Conservation (phyloP, 305 asterid genomes). For the Rubia tinctorum region DNA sequence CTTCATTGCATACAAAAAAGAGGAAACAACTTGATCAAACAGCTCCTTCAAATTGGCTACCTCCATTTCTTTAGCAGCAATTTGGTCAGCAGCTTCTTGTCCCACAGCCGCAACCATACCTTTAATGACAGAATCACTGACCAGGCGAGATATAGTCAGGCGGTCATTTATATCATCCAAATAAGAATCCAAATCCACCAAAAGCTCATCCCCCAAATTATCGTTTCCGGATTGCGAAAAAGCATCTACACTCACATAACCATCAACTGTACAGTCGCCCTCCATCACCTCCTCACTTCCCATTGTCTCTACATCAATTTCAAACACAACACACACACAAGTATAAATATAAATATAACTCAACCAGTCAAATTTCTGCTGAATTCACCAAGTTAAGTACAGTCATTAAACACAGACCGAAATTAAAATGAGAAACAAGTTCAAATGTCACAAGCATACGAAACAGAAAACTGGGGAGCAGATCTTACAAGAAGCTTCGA, state of each 20-base stretch:
- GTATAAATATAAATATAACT: background rate
- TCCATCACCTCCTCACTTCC: slow-evolving; percentile 37
- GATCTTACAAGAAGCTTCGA: background rate
- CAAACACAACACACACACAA: background rate
- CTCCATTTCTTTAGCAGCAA: slow-evolving; percentile 62
- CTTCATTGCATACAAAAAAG: slow-evolving; percentile 12
- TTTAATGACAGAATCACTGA: slow-evolving; percentile 76
- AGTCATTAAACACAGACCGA: background rate
- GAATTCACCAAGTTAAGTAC: slow-evolving; percentile 3
- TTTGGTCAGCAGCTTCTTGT: slow-evolving; percentile 60
- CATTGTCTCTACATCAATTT: slow-evolving; percentile 33
- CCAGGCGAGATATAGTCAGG: slow-evolving; percentile 70
- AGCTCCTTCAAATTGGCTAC: slow-evolving; percentile 38
- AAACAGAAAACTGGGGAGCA: background rate
- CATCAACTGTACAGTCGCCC: slow-evolving; percentile 24
- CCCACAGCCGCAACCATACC: slow-evolving; percentile 90
- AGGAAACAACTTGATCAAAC: slow-evolving; percentile 21
- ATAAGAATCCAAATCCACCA: slow-evolving; percentile 68
- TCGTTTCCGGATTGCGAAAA: slow-evolving; percentile 18
- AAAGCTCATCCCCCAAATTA: slow-evolving; percentile 57
- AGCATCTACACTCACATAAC: slow-evolving; percentile 13
- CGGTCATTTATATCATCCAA: slow-evolving; percentile 61
- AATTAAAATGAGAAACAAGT: background rate
- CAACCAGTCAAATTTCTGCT: background rate
- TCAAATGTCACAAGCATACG: background rate